Percentiles rank a stretch among this genome's conserved stretches.
Evolutionary conservation across 257 asterid species (phyloP).

Genomic region (Paulownia fortunei): DNA sequence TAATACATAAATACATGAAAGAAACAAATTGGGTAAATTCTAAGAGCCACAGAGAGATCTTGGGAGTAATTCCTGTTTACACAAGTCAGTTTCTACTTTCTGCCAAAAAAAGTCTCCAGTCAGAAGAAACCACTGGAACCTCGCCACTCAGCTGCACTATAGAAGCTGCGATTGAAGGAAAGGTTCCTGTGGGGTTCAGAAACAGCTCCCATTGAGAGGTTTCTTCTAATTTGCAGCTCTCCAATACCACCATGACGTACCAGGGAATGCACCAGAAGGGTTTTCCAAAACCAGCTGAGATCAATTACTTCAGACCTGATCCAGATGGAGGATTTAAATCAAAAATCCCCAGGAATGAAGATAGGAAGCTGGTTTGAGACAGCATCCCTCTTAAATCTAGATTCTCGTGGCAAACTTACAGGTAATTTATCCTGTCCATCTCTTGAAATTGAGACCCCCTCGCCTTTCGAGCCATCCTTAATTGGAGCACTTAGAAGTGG

Average conservation of each 20-base stretch:
- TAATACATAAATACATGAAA: background rate
- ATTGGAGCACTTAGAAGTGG: conserved; percentile 78
- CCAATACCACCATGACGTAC: background rate
- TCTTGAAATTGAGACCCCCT: conserved; percentile 47
- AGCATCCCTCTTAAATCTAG: conserved; percentile 77
- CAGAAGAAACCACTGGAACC: conserved; percentile 68
- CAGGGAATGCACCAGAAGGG: background rate
- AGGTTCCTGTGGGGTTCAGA: conserved; percentile 50
- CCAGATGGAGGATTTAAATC: conserved; percentile 55
- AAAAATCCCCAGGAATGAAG: conserved; percentile 73
- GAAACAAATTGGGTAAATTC: conserved; percentile 11
- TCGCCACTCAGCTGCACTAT: conserved; percentile 23
- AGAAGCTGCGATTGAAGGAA: conserved; percentile 30
- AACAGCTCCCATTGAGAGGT: conserved; percentile 43
- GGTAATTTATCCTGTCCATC: conserved; percentile 57
- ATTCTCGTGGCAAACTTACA: conserved; percentile 51
- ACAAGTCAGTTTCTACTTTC: conserved; percentile 35
- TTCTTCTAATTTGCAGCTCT: conserved; percentile 46
- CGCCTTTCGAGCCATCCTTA: conserved; percentile 57
- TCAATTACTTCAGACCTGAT: conserved; percentile 50
- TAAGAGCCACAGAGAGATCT: conserved; percentile 20
- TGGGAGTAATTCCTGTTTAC: background rate
- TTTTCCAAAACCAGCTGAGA: background rate
- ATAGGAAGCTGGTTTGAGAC: conserved; percentile 93
- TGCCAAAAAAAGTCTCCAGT: conserved; percentile 3